Conservation (phyloP, 202 grass and related monocot genomes). For the Panicum hallii region DNA sequence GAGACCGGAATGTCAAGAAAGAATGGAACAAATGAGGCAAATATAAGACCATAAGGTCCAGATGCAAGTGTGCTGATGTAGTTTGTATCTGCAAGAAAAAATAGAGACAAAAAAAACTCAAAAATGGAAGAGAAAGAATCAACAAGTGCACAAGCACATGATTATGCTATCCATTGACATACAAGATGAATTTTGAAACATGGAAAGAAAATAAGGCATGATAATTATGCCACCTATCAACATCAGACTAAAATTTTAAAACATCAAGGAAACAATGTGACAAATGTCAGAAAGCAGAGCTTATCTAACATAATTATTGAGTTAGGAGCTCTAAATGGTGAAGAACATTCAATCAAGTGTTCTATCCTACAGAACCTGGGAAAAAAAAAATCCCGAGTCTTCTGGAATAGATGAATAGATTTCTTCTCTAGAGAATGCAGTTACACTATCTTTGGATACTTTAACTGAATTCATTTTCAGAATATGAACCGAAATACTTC, state of each 20-base stretch:
- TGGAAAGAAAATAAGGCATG: not conserved
- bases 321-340: not conserved
- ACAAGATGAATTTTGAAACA: conserved; percentile 11
- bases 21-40: conserved; percentile 90
- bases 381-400: not conserved
- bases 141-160: conserved; percentile 8
- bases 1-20: conserved; percentile 87
- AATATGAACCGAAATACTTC: not conserved
- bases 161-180: conserved; percentile 25
- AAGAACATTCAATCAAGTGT: conserved; percentile 9
- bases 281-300: not conserved
- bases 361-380: not conserved
- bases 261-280: conserved; percentile 26
- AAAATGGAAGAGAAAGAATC: conserved; percentile 19
- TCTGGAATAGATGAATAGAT: conserved; percentile 21
- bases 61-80: conserved; percentile 70
- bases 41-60: conserved; percentile 95
- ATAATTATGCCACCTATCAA: conserved; percentile 19
- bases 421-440: not conserved
- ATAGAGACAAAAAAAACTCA: conserved; percentile 19
- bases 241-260: conserved; percentile 3
- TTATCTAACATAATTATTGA: conserved; percentile 6
- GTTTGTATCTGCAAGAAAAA: conserved; percentile 72
- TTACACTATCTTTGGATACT: not conserved
- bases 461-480: not conserved